Evolutionary conservation across 1,284 basidiomycete genomes (phyloP).

Genomic region (Sparassis latifolia): DNA sequence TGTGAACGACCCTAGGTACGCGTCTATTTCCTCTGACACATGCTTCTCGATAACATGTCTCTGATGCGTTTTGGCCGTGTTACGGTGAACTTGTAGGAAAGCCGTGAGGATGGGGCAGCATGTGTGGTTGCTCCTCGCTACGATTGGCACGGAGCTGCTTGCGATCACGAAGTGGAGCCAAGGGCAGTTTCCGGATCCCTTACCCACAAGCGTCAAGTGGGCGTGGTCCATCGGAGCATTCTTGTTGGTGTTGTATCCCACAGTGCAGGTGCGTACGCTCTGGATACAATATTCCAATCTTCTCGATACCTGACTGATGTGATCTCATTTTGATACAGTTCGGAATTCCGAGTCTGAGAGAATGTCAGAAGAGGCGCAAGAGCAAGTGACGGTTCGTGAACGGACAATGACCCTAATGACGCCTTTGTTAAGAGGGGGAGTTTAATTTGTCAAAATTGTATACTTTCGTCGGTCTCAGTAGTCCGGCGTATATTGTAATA

Average conservation of each 20-base stretch:
- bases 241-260: slow-evolving; percentile 63
- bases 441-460: too few relatives aligned
- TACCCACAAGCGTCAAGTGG: slow-evolving; percentile 57
- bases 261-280: slow-evolving; percentile 42
- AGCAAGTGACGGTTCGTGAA: too few relatives aligned
- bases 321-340: slow-evolving; percentile 23
- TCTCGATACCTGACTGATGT: neutral
- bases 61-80: slow-evolving; percentile 7
- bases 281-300: slow-evolving; percentile 2
- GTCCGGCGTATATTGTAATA: too few relatives aligned
- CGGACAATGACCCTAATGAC: too few relatives aligned
- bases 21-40: slow-evolving; percentile 9
- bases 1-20: slow-evolving; percentile 70
- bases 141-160: slow-evolving; percentile 70
- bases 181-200: slow-evolving; percentile 59
- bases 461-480: too few relatives aligned
- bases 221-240: slow-evolving; percentile 53
- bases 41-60: neutral
- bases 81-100: slow-evolving; percentile 35
- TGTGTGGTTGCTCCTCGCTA: slow-evolving; percentile 77
- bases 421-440: too few relatives aligned
- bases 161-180: slow-evolving; percentile 74
- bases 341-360: slow-evolving; percentile 26
- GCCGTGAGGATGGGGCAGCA: slow-evolving; percentile 84
- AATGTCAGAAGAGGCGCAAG: too few relatives aligned